Percentiles rank a stretch among this genome's conserved stretches.
Evolutionary conservation across 2,329 filamentous ascomycete species (phyloP).

Genomic region (Drechmeria coniospora): DNA sequence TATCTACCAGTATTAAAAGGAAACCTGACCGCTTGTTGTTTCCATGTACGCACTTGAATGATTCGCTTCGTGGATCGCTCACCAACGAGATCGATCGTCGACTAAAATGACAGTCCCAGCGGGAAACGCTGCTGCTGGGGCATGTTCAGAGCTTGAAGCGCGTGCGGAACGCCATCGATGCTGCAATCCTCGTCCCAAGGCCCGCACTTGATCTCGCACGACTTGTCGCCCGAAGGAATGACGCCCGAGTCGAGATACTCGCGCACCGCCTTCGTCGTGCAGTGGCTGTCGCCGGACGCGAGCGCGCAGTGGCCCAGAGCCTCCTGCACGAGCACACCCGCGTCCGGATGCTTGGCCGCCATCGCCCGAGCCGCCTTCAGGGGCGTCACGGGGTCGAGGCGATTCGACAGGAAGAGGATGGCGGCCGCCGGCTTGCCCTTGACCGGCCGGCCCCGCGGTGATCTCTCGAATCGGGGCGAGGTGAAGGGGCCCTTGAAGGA

Average conservation of each 20-base stretch:
- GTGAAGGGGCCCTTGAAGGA: slow-evolving; percentile 22
- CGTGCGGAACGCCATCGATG: neutral
- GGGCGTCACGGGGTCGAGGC: slow-evolving; percentile 31
- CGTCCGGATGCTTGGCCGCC: slow-evolving; percentile 11
- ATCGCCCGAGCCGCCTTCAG: slow-evolving; percentile 18
- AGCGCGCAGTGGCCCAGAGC: slow-evolving; percentile 13
- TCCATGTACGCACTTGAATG: too few species aligned
- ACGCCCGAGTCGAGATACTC: slow-evolving; percentile 15
- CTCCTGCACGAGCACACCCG: slow-evolving; percentile 15
- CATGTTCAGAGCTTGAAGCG: neutral
- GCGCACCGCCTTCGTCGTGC: slow-evolving; percentile 9
- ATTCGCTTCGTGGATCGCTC: too few species aligned
- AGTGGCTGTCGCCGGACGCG: slow-evolving; percentile 4
- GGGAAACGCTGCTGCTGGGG: neutral
- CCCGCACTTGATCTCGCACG: slow-evolving; percentile 5
- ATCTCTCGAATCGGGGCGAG: slow-evolving; percentile 10
- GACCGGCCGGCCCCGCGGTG: slow-evolving; percentile 2
- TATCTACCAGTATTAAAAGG: too few species aligned
- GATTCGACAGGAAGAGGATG: slow-evolving; percentile 26
- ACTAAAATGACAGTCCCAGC: too few species aligned
- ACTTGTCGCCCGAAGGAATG: slow-evolving; percentile 9
- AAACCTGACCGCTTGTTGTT: too few species aligned
- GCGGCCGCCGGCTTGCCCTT: slow-evolving; percentile 22
- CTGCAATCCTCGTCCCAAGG: slow-evolving; percentile 7
- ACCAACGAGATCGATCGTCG: too few species aligned